Conservation (phyloP, 2,329 filamentous ascomycete genomes). For the Akanthomyces dipterigenus region DNA sequence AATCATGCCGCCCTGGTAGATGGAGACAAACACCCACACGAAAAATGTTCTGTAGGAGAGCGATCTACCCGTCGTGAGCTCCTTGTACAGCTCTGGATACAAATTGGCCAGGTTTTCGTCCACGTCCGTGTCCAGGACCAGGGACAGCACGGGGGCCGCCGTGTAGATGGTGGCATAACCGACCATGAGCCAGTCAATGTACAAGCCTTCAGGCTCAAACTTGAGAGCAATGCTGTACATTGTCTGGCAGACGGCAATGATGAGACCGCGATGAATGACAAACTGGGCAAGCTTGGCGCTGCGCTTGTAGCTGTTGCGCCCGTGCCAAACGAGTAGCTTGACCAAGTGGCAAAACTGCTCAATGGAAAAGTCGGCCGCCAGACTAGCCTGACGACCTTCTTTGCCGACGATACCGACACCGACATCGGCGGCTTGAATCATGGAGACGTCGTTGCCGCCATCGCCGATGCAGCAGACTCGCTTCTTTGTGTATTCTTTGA, state of each 20-base stretch:
- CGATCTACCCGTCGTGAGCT: slow-evolving; percentile 81
- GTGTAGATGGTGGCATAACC: slow-evolving; percentile 97
- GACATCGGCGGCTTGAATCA: slow-evolving; percentile 98
- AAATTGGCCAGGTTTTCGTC: slow-evolving; percentile 89
- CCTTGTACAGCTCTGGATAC: slow-evolving; percentile 96
- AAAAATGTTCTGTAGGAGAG: slow-evolving; percentile 93
- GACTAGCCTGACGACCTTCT: slow-evolving; percentile 87
- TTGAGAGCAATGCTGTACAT: slow-evolving; percentile 91
- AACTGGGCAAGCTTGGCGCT: slow-evolving; percentile 95
- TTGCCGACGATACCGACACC: slow-evolving; percentile 98
- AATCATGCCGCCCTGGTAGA: slow-evolving; percentile 94
- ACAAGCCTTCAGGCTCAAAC: slow-evolving; percentile 90
- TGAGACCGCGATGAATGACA: slow-evolving; percentile 93
- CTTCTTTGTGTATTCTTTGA: slow-evolving; percentile 87
- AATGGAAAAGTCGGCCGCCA: slow-evolving; percentile 95
- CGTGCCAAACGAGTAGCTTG: slow-evolving; percentile 98
- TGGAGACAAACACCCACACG: slow-evolving; percentile 87
- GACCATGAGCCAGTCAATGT: slow-evolving; percentile 94
- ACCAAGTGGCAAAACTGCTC: slow-evolving; percentile 92
- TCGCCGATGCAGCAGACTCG: slow-evolving; percentile 96
- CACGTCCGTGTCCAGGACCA: slow-evolving; percentile 91
- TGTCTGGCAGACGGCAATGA: slow-evolving; percentile 93
- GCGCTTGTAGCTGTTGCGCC: slow-evolving; percentile 93
- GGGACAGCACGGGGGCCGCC: slow-evolving; percentile 82
- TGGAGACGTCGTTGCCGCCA: slow-evolving; percentile 95